Base-by-base conservation (phyloP, 2,329 filamentous ascomycete species). In the Exophiala bonariae region DNA sequence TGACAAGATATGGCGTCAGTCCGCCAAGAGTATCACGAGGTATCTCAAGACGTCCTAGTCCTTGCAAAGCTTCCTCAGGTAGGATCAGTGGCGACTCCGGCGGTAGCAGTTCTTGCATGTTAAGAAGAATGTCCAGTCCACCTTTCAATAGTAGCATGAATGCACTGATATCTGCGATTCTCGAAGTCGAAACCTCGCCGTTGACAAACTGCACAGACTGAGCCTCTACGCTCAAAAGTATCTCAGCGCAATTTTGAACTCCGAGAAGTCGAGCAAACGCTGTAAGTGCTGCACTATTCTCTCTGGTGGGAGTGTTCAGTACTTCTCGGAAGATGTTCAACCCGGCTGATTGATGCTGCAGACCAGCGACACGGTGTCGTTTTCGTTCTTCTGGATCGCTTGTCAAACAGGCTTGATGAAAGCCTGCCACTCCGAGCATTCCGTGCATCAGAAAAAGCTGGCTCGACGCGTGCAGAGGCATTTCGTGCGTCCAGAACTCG, bases 391-490 rank as follows among this genome's bases (percentile, higher is more conserved):
- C 4, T 1, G 23, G 10, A 18, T 57, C 49, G 3, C 56, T 34
- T 16, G 50, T 28, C 23, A 57, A 38, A 2, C 36, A 7, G 8
- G 55, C 52, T 22, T 55, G 28, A 47, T 63, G 59, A 26, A 17
- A 55, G 18, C 59, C 60, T 10, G 62, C 47, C 16, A 62, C 49
- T 10, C 59, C 56, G 19, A 64, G 23, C 1, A 64, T 37, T 8
- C 61, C 61, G 33, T 52, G 59, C 60, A 63, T 63, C 23, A 63
- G 42, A 60, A 58, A 63, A 18, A 32, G 50, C 11, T 42, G 46
- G 14, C 41, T 47, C 22, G 60, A 41, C 10, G 61, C 61, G 36
- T 50, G 44, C 7, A 38, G 19, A 49, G 61, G 47, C 18, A 61
- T 41, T 3, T 54, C 41, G 3, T 37, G 45, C 5, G 54, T 47